Percentiles rank a stretch among this genome's conserved stretches.
These are phyloP conservation scores for Vicia sativa DNA, from an alignment of 306 rosid species.

Conservation along the genomic window DNA sequence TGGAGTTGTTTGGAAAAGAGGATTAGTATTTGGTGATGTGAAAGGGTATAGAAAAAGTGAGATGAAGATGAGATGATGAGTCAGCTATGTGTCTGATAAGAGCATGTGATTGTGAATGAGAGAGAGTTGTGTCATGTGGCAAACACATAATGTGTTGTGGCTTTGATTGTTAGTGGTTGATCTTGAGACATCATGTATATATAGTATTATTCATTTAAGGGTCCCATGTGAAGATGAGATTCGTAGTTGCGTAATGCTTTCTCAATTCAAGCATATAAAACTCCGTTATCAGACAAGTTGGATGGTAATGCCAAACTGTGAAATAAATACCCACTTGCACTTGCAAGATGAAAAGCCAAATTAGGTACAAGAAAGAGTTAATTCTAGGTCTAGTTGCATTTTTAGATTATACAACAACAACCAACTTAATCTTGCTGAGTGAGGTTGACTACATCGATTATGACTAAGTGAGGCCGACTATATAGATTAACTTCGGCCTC, in stretches of 20 bases:
- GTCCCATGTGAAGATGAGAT: slow-evolving; percentile 12
- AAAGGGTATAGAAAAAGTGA: slow-evolving; percentile 8
- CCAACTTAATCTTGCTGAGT: too few relatives aligned
- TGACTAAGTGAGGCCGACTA: too few relatives aligned
- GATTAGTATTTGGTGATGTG: slow-evolving; percentile 18
- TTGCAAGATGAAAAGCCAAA: neutral
- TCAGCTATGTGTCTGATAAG: neutral
- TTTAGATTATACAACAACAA: too few relatives aligned
- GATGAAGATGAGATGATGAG: neutral
- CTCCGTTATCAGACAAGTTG: slow-evolving; percentile 1
- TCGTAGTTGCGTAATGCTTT: slow-evolving; percentile 26
- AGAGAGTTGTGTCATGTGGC: slow-evolving; percentile 4
- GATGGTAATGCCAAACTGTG: slow-evolving; percentile 20
- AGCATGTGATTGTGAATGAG: slow-evolving; percentile 30
- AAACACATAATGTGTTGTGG: slow-evolving; percentile 18
- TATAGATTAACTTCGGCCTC: too few relatives aligned
- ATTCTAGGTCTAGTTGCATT: neutral
- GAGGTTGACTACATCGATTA: too few relatives aligned
- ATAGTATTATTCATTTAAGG: neutral
- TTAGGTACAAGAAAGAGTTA: neutral
- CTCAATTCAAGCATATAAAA: neutral
- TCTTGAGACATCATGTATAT: slow-evolving; percentile 12
- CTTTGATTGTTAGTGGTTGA: slow-evolving; percentile 24
- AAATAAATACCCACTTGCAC: slow-evolving; percentile 14
- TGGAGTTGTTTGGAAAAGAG: slow-evolving; percentile 9